Evolutionary conservation across 2,329 filamentous ascomycete species (phyloP), one percentile per base, ranked within the genome.

Genomic region (Aspergillus sp.): DNA sequence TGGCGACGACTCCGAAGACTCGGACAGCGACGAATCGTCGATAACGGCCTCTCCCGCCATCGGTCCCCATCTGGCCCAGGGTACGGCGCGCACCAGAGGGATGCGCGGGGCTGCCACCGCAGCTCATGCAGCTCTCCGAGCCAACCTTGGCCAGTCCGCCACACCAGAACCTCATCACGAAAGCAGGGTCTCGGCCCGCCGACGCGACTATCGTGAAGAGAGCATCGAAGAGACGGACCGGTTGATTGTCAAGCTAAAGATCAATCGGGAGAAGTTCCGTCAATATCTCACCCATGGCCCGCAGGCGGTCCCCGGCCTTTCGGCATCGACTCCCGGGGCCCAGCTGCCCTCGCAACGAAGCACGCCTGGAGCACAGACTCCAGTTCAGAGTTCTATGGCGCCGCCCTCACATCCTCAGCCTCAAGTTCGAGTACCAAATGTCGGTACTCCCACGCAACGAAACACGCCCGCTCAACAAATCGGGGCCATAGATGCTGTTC

Each of bases 21-120:
- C 94, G 52, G 92, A 96, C 29, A 96, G 91, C 71, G 94, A 97
- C 58, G 91, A 96, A 59, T 96, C 92, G 0, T 87, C 84, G 1
- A 87, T 67, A 31, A 63, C 90, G 18, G 93, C 96, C 60, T 96
- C 93, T n/a, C 92, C 92, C 2, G 90, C 90, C 2, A 84, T 90
- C 45, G 87, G 89, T 6, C 86, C 90, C 63, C 78, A 92, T 50
- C 82, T 86, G 39, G 70, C 76, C 52, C 81, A 81, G 65, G 92
- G 91, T 50, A 96, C 93, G 1, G 89, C 92, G 42, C 86, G 94
- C 63, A 96, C 92, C 9, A 86, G 94, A 73, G 90, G 90, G 52
- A 92, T 97, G 85, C 88, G 94, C 58, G 92, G 92, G 55, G 94
- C 94, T 16, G 94, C 94, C 16, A 89, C 88, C 26, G 90, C 89